Evolutionary conservation across 441 rosid genomes (phyloP), one percentile per base, ranked within the genome.

Genomic region (Eutrema salsugineum): DNA sequence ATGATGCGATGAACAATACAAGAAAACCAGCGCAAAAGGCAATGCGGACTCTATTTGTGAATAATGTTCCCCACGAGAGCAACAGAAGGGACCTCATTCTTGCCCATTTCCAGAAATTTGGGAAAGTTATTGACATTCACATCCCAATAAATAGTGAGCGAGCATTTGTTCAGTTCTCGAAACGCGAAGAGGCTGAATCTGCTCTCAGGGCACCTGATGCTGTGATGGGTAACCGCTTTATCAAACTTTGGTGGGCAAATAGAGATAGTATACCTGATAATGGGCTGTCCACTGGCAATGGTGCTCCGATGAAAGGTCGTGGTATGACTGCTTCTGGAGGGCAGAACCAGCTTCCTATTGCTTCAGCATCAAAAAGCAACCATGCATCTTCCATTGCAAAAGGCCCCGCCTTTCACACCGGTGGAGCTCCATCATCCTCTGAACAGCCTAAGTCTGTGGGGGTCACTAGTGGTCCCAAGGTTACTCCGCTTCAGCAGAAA

Each of bases 221-320:
- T 75, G 96, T 96, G 60, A 96, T 96, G 98, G 98, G 99, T 60
- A 96, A 96, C 79, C 98, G 99, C 56, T 96, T 96, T 80, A 91
- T 96, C 81, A 96, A 88, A 83, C 85, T 96, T 57, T 90, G 93
- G 96, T 96, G 99, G 99, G 99, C 99, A 57, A 96, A 96, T 79
- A 91, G 99, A 46, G 99, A 96, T 83, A 91, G 83, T 78, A 77
- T 91, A 75, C 85, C 83, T 62, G 93, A 86, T 80, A 88, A 83
- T 68, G 87, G 87, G 53, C 42, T 73, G 32, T 77, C 84, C 63
- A 73, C 79, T 74, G 85, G 80, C 46, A 77, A 43, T 69, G 78
- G 80, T 70, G 63, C 70, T 63, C 76, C 83, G 46, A 42, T 75
- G 66, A 74, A 87, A 75, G 79, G 87, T 28, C 78, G 60, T 62